Conservation (phyloP, 2,329 filamentous ascomycete genomes). For the Penicillium thymicola region DNA sequence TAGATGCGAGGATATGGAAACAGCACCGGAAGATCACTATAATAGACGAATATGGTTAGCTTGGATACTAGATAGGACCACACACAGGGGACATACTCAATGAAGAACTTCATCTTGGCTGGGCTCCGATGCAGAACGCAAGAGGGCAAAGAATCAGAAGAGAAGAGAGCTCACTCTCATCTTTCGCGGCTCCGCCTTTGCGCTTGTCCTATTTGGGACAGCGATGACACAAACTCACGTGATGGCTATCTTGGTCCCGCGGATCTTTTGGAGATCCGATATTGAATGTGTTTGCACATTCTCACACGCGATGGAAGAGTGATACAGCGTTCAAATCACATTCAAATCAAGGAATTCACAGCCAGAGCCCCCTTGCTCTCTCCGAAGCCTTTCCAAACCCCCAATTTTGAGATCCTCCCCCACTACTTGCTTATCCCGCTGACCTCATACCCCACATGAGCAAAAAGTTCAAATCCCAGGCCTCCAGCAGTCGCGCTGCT, state of each 20-base stretch:
- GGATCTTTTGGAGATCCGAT: constrained; percentile 9
- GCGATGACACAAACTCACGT: constrained; percentile 36
- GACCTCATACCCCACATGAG: constrained; percentile 45
- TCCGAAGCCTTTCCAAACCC: constrained; percentile 1
- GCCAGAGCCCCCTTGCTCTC: neutral
- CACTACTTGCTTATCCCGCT: constrained; percentile 23
- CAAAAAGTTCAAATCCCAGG: constrained; percentile 62
- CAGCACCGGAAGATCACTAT: constrained; percentile 64
- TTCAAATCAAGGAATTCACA: neutral
- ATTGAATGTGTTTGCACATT: constrained; percentile 1
- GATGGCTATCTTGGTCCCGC: constrained; percentile 29
- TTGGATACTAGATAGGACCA: constrained; percentile 1
- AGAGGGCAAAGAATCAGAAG: constrained; percentile 12
- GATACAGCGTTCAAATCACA: neutral
- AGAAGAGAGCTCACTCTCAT: constrained; percentile 17
- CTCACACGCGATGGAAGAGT: neutral
- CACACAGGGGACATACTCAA: constrained; percentile 53
- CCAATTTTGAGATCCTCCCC: constrained; percentile 16
- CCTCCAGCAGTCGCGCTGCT: constrained; percentile 61
- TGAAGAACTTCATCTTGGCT: constrained; percentile 71
- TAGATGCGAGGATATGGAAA: constrained; percentile 75
- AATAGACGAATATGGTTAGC: constrained; percentile 7
- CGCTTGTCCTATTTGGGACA: constrained; percentile 33
- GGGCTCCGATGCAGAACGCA: constrained; percentile 17
- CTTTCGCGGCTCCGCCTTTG: constrained; percentile 12